Percentiles rank a stretch among this genome's conserved stretches.
Conservation (phyloP, 2,329 filamentous ascomycete genomes). For the Phialophora tarda region DNA sequence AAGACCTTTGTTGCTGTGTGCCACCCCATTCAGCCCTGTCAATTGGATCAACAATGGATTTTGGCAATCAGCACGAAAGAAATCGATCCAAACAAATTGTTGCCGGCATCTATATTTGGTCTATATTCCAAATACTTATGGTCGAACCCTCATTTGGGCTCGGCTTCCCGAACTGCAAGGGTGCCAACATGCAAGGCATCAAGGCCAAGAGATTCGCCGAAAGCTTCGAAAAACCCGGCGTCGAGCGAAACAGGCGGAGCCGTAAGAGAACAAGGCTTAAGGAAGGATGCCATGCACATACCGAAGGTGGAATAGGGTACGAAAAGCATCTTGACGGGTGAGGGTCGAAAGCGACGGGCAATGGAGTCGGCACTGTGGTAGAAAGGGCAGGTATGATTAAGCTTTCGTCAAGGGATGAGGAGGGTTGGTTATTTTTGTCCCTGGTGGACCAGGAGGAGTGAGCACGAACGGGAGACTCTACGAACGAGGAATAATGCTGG, state of each 20-base stretch:
- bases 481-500: background rate
- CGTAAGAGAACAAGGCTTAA: background rate
- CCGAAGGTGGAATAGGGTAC: background rate
- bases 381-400: background rate
- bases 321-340: background rate
- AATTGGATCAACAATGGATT: background rate
- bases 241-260: background rate
- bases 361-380: background rate
- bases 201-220: background rate
- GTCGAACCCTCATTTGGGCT: background rate
- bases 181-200: background rate
- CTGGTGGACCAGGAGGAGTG: background rate
- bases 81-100: background rate
- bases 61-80: background rate
- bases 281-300: background rate
- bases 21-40: background rate
- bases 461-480: background rate
- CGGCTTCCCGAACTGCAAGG: background rate
- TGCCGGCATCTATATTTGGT: background rate
- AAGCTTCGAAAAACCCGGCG: background rate
- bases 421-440: background rate
- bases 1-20: background rate
- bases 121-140: background rate
- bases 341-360: background rate
- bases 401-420: background rate